Conservation (phyloP, 129 eudicot species). For the Pseudognaphalium luteoalbum region DNA sequence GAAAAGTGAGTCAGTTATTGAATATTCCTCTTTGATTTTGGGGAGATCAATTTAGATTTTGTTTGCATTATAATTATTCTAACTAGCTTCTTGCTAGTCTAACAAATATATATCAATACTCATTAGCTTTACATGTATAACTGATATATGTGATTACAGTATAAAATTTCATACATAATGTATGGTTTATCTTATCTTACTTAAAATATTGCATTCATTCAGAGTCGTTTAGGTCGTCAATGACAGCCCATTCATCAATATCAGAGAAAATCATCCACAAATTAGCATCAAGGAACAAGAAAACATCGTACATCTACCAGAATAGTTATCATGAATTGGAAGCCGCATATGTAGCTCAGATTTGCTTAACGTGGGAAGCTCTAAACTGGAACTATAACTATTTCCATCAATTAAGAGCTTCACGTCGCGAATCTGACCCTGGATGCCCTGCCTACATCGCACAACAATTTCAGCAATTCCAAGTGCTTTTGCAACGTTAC, state of each 20-base stretch:
- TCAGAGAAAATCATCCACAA: slow-evolving; percentile 74
- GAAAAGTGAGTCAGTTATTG: neutral
- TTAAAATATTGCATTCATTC: slow-evolving; percentile 7
- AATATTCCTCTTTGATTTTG: neutral
- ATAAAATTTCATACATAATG: too few species aligned
- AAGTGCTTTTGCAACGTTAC: slow-evolving; percentile 82
- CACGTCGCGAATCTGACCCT: slow-evolving; percentile 53
- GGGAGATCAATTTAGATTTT: neutral
- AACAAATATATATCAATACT: too few species aligned
- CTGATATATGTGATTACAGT: too few species aligned
- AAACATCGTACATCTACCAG: slow-evolving; percentile 40
- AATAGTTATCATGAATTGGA: slow-evolving; percentile 81
- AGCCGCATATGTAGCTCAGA: slow-evolving; percentile 86
- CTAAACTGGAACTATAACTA: slow-evolving; percentile 81
- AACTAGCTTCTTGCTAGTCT: neutral
- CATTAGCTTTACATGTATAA: too few species aligned
- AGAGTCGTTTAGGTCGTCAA: slow-evolving; percentile 82
- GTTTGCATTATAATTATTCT: neutral
- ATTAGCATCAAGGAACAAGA: slow-evolving; percentile 47
- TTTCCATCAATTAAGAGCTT: slow-evolving; percentile 67
- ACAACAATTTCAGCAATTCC: slow-evolving; percentile 93
- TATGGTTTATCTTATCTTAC: neutral
- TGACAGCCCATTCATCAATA: slow-evolving; percentile 70
- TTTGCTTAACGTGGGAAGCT: slow-evolving; percentile 96
- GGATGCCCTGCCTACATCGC: slow-evolving; percentile 91